Percentiles rank a stretch among this genome's conserved stretches.
Conservation (phyloP, 768 basidiomycete genomes). For the Hericium rajendrae region DNA sequence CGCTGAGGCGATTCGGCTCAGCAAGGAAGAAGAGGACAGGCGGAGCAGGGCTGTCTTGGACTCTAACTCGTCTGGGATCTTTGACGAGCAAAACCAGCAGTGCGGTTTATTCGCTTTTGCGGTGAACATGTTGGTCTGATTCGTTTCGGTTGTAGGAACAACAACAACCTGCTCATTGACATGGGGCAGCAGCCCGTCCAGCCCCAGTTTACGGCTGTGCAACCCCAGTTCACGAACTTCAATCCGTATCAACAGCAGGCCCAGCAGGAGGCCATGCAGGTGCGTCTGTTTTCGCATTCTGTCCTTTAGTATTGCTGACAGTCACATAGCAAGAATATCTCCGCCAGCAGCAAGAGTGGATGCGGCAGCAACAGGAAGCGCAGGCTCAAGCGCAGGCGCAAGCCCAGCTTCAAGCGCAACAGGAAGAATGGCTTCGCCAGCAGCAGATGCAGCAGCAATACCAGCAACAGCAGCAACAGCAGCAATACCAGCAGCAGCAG, state of each 20-base stretch:
- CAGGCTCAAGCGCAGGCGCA: slow-evolving; percentile 35
- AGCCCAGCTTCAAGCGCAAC: slow-evolving; percentile 35
- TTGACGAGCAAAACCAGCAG: slow-evolving; percentile 62
- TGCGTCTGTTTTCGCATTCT: slow-evolving; percentile 6
- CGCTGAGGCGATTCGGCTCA: slow-evolving; percentile 70
- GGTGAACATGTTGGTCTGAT: no score
- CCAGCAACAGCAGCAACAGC: slow-evolving; percentile 45
- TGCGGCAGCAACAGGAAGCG: slow-evolving; percentile 53
- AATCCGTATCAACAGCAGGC: slow-evolving; percentile 92
- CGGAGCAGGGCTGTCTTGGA: slow-evolving; percentile 63
- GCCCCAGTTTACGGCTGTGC: slow-evolving; percentile 39
- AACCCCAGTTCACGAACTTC: slow-evolving; percentile 85
- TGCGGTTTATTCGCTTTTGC: slow-evolving; percentile 27
- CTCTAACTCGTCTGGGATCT: slow-evolving; percentile 63
- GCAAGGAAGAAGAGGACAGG: slow-evolving; percentile 83
- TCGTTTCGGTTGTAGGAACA: not conserved
- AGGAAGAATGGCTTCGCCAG: slow-evolving; percentile 54
- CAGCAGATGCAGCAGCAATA: slow-evolving; percentile 43
- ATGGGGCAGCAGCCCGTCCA: not conserved
- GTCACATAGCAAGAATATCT: slow-evolving; percentile 30
- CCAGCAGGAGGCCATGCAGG: slow-evolving; percentile 81
- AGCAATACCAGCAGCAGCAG: slow-evolving; percentile 9
- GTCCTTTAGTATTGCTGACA: not conserved
- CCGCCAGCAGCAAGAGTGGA: slow-evolving; percentile 57
- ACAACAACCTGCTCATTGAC: slow-evolving; percentile 6